These are phyloP conservation scores for Candida endomychidarum DNA, from an alignment of 805 yeast genomes.

Conservation along the genomic window DNA sequence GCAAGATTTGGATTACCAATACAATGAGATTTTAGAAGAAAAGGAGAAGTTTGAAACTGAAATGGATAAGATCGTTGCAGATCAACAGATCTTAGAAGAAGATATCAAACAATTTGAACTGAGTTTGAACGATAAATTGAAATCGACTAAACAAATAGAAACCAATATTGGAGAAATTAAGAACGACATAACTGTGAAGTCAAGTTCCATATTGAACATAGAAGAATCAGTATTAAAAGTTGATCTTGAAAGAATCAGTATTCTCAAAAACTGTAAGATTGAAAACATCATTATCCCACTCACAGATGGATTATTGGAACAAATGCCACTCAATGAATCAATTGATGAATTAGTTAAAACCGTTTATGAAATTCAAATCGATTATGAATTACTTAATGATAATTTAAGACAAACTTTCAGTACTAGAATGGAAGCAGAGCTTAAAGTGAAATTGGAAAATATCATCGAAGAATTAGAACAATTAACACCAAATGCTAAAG, in stretches of 20 bases:
- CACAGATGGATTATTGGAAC: constrained; percentile 56
- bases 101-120: constrained; percentile 19
- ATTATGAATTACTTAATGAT: constrained; percentile 48
- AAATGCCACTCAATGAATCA: constrained; percentile 58
- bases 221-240: constrained; percentile 57
- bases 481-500: constrained; percentile 80
- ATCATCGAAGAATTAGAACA: constrained; percentile 38
- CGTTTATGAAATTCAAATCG: constrained; percentile 50
- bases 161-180: constrained; percentile 37
- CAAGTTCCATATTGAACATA: constrained; percentile 35
- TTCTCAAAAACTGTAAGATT: constrained; percentile 71
- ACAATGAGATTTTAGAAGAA: constrained; percentile 30
- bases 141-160: constrained; percentile 30
- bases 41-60: constrained; percentile 28
- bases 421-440: constrained; percentile 37
- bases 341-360: constrained; percentile 37
- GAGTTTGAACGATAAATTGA: constrained; percentile 20
- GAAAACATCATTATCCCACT: constrained; percentile 68
- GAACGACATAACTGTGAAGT: constrained; percentile 25
- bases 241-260: constrained; percentile 55
- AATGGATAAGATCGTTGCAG: constrained; percentile 29
- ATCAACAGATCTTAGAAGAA: constrained; percentile 22
- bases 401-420: constrained; percentile 44
- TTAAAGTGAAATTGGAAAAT: constrained; percentile 33
- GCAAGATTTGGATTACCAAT: constrained; percentile 31